Evolutionary conservation across 192 early-diverging fungal genomes (phyloP), one percentile per base, ranked within the genome.

Genomic region (Dissophora globulifera): DNA sequence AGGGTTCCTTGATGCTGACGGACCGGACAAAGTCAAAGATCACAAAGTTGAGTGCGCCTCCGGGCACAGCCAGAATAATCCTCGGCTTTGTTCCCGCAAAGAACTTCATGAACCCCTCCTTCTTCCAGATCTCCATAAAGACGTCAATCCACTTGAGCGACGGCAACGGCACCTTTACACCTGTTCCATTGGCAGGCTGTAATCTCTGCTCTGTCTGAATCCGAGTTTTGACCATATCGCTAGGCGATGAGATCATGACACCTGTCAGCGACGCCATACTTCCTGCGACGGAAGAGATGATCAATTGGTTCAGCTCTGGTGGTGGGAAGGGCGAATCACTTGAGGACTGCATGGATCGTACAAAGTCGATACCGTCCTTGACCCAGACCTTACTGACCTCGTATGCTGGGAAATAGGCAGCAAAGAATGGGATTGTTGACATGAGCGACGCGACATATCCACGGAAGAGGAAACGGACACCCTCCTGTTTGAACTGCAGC

Each of bases 11-110:
- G 27, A 42, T 57, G 47, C 68, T 72, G 46, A 75, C 26, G 1
- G 68, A 72, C 35, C 69, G 60, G 6, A 80, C 79, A 63, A 72
- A 80, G 48, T 80, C 79, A 72, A 80, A 80, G 58, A 80, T 80
- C 11, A 80, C 58, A 67, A 80, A 80, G 65, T 80, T 80, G 12
- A 80, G 54, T 4, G 79, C 79, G 7, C 79, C 79, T 46, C 69
- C 69, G 17, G 79, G 79, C n/a, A 80, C 63, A n/a, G 72, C 63
- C 16, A 76, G 40, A 16, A 76, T 67, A 5, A 64, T 64, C 31
- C 72, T 60, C 4, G 72, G 58, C 29, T 67, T 76, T 26, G 72
- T 76, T 22, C 72, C 72, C 17, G 72, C 29, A 33, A 76, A 76
- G 52, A 76, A 76, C 53, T 76, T 76, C 22, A 53, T 23, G 26